Evolutionary conservation across 2,329 filamentous ascomycete species (phyloP).

Genomic region (Emmonsia crescens): DNA sequence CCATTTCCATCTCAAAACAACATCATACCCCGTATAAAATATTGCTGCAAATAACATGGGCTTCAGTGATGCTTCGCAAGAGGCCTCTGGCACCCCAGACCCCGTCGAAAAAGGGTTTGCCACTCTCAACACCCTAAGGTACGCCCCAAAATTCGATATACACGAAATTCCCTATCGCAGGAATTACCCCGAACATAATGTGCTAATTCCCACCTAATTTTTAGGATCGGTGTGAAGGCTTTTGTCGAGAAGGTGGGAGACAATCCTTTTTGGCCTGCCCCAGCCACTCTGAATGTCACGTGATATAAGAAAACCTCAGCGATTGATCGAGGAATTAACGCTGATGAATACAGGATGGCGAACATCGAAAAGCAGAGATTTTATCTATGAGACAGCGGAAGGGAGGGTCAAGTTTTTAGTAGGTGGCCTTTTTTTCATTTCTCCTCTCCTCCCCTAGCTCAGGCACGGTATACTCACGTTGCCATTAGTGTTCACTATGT

Average conservation of each 20-base stretch:
- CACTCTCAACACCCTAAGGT: constrained; percentile 74
- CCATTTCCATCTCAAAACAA: constrained; percentile 15
- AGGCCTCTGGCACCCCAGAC: constrained; percentile 45
- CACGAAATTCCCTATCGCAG: not conserved
- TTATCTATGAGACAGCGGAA: constrained; percentile 87
- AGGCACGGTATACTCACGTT: not conserved
- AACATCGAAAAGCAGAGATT: constrained; percentile 85
- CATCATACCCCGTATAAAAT: constrained; percentile 1
- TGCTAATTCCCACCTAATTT: constrained; percentile 5
- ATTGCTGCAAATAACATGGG: constrained; percentile 36
- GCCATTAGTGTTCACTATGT: constrained; percentile 69
- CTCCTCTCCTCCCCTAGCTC: not conserved
- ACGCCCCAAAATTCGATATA: constrained; percentile 25
- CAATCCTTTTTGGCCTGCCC: not conserved
- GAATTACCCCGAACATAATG: not conserved
- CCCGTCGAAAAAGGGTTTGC: constrained; percentile 67
- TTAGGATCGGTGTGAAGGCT: constrained; percentile 54
- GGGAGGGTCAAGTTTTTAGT: constrained; percentile 77
- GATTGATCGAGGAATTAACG: not conserved
- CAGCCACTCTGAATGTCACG: constrained; percentile 7
- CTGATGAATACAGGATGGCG: constrained; percentile 50
- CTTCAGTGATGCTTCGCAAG: constrained; percentile 43
- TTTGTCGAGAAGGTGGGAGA: constrained; percentile 56
- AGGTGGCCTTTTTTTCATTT: constrained; percentile 14
- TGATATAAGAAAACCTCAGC: constrained; percentile 8